phyloP scores from a whole-genome alignment of 78 protist genomes.

The Diacronema lutheri region DNA sequence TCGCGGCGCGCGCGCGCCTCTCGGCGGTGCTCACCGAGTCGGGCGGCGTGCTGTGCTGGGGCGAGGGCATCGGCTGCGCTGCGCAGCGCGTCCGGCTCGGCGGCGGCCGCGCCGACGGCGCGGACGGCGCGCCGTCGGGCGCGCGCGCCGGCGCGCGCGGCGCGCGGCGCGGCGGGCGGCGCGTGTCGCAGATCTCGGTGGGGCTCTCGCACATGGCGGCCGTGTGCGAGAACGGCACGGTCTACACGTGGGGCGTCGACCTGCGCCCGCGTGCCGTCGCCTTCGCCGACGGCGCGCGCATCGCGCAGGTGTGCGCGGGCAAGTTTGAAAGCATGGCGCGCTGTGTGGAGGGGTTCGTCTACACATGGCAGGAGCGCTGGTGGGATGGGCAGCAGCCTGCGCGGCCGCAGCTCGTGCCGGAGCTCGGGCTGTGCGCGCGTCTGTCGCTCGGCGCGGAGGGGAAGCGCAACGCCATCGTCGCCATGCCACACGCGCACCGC shows the following conservation, averaged over 20 bases:
- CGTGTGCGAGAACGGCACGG: not conserved
- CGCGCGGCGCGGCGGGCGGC: too few species aligned
- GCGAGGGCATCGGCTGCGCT: not conserved
- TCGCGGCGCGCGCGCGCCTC: not conserved
- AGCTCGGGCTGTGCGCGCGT: too few species aligned
- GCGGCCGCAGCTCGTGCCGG: too few species aligned
- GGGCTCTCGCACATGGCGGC: not conserved
- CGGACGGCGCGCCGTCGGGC: too few species aligned
- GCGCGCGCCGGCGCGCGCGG: too few species aligned
- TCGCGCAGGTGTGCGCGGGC: not conserved
- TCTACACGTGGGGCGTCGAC: not conserved
- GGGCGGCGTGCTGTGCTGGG: not conserved
- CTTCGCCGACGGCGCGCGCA: not conserved
- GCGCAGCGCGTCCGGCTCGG: too few species aligned
- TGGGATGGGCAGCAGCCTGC: too few species aligned
- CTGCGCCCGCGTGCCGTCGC: not conserved
- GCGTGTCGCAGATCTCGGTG: not conserved
- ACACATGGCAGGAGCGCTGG: conserved; percentile 1
- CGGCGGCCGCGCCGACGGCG: too few species aligned
- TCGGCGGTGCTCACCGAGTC: too few species aligned
- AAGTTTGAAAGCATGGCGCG: not conserved
- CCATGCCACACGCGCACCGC: too few species aligned
- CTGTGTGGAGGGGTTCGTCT: not conserved
- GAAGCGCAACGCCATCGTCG: too few species aligned
- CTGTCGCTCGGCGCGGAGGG: too few species aligned